Percentiles rank a stretch among this genome's conserved stretches.
Evolutionary conservation across 2,329 filamentous ascomycete species (phyloP).

Genomic region (Cytospora leucostoma): DNA sequence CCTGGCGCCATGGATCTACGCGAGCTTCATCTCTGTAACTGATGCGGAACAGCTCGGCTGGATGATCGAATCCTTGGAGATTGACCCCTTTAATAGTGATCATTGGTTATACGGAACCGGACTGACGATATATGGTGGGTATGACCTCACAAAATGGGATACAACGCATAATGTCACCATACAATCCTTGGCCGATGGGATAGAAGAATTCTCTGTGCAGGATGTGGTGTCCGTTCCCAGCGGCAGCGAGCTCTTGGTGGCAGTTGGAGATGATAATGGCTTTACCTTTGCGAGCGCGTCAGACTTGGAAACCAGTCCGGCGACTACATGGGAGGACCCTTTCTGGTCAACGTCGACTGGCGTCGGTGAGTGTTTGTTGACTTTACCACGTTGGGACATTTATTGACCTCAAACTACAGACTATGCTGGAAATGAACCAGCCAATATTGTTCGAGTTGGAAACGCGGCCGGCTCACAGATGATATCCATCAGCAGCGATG

Average conservation of each 20-base stretch:
- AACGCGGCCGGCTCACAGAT: constrained; percentile 46
- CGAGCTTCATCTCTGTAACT: constrained; percentile 45
- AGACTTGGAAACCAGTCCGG: constrained; percentile 45
- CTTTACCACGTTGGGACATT: accelerated
- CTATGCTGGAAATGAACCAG: constrained; percentile 48
- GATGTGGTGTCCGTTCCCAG: constrained; percentile 51
- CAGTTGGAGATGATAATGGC: constrained; percentile 53
- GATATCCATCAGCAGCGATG: constrained; percentile 51
- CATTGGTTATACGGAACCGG: constrained; percentile 65
- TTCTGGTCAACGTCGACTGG: constrained; percentile 48
- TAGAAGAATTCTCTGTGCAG: constrained; percentile 55
- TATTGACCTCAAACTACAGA: constrained; percentile 34
- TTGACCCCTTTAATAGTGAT: constrained; percentile 59
- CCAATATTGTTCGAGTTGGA: constrained; percentile 53
- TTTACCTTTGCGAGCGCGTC: constrained; percentile 47
- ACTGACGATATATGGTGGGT: constrained; percentile 42
- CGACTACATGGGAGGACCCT: constrained; percentile 48
- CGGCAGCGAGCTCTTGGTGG: constrained; percentile 53
- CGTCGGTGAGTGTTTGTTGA: constrained; percentile 37
- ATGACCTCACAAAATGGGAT: constrained; percentile 59
- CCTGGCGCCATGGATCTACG: constrained; percentile 56
- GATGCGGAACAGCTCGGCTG: constrained; percentile 57
- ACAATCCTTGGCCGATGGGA: constrained; percentile 53
- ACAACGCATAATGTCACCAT: constrained; percentile 50
- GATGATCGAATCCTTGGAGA: constrained; percentile 62